A percentile compares a stretch with the other conserved stretches of the same genome.
phyloP scores from a whole-genome alignment of 2,329 filamentous ascomycete genomes.

The Tricladium varicosporioides region DNA sequence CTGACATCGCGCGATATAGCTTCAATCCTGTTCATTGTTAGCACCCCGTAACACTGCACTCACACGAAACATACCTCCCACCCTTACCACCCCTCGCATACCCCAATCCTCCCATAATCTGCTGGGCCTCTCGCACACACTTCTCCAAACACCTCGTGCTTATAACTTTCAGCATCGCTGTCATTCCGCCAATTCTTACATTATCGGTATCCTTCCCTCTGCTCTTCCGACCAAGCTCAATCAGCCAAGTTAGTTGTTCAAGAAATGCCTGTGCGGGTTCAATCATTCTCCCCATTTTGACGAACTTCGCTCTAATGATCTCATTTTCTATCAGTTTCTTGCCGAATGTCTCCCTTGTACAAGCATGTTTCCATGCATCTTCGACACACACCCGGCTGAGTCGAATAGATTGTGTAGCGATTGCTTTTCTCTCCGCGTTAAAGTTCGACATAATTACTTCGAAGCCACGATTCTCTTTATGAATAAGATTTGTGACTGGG shows the following conservation, averaged over 20 bases:
- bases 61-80: constrained; percentile 29
- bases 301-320: constrained; percentile 58
- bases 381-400: constrained; percentile 55
- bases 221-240: constrained; percentile 24
- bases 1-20: constrained; percentile 52
- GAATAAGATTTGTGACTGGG: constrained; percentile 51
- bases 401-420: constrained; percentile 55
- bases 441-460: constrained; percentile 59
- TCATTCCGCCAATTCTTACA: constrained; percentile 49
- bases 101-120: constrained; percentile 51
- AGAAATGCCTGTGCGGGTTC: constrained; percentile 61
- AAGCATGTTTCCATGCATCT: constrained; percentile 50
- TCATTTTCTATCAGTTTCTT: constrained; percentile 56
- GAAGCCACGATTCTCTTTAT: constrained; percentile 54
- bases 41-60: neutral
- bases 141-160: constrained; percentile 51
- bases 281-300: constrained; percentile 57
- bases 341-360: constrained; percentile 55
- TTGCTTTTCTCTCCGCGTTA: constrained; percentile 57
- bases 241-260: constrained; percentile 53
- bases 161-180: constrained; percentile 50
- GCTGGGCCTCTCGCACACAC: constrained; percentile 53
- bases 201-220: constrained; percentile 24
- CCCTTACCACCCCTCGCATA: constrained; percentile 50
- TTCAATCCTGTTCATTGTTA: constrained; percentile 41